Evolutionary conservation across 1,284 basidiomycete species (phyloP).

Genomic region (Puccinia hordei): DNA sequence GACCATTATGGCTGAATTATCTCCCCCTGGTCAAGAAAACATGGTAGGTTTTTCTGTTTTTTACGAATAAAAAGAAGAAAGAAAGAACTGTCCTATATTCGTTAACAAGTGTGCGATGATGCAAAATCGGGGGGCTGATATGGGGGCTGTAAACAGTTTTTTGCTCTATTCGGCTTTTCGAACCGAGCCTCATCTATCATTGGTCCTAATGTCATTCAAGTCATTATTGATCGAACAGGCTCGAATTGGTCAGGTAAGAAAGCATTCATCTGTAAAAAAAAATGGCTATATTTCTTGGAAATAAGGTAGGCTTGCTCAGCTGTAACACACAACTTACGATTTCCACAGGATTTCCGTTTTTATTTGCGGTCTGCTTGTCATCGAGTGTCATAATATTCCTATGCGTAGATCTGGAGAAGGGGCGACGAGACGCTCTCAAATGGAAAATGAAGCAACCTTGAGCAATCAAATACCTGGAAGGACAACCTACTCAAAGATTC

Average conservation of each 20-base stretch:
- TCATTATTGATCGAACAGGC: conserved; percentile 29
- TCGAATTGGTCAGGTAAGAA: conserved; percentile 36
- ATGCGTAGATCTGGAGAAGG: conserved; percentile 29
- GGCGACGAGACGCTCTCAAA: conserved; percentile 11
- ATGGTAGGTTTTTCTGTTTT: conserved; percentile 11
- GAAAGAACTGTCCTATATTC: background rate
- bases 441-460: conserved; percentile 8
- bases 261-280: background rate
- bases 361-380: conserved; percentile 37
- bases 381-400: conserved; percentile 24
- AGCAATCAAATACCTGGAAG: background rate
- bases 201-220: conserved; percentile 47
- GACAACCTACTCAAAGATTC: background rate
- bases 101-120: background rate
- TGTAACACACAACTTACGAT: background rate
- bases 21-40: conserved; percentile 45
- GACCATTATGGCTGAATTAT: conserved; percentile 46
- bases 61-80: background rate
- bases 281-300: conserved; percentile 7
- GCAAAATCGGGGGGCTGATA: background rate
- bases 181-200: conserved; percentile 50
- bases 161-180: conserved; percentile 49
- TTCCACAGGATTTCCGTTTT: conserved; percentile 40
- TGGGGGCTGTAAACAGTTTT: conserved; percentile 26
- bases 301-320: no score